Evolutionary conservation across 2,329 filamentous ascomycete species (phyloP).

Genomic region (Colletotrichum theobromicola): DNA sequence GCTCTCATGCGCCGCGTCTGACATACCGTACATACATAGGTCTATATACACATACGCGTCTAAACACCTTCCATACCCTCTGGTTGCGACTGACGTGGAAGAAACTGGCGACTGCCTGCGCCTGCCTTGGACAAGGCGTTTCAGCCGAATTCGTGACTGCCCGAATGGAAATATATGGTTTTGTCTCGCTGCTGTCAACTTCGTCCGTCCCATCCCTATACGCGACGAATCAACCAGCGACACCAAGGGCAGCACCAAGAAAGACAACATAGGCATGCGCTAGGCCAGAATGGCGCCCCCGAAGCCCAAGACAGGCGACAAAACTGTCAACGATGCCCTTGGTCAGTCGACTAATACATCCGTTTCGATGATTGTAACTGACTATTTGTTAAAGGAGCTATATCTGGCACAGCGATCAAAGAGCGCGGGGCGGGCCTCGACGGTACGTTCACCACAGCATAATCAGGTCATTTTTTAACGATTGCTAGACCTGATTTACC

Average conservation of each 20-base stretch:
- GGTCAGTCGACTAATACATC: not conserved
- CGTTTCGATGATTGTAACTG: not conserved
- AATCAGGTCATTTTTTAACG: not conserved
- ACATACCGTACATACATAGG: not conserved
- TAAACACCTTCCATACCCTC: not conserved
- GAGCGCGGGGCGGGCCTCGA: constrained; percentile 46
- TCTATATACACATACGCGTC: not conserved
- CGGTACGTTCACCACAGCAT: constrained; percentile 31
- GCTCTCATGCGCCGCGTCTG: not conserved
- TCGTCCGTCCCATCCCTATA: not conserved
- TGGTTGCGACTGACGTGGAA: not conserved
- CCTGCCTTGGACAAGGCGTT: not conserved
- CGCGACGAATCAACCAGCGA: not conserved
- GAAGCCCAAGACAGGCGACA: constrained; percentile 14
- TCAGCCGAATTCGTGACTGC: not conserved
- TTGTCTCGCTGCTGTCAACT: not conserved
- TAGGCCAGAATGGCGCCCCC: constrained; percentile 12
- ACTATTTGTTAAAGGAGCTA: constrained; percentile 29
- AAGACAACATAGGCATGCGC: not conserved
- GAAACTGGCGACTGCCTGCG: not conserved
- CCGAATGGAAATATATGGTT: not conserved
- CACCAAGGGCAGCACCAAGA: not conserved
- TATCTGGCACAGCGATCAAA: constrained; percentile 33
- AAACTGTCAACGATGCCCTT: constrained; percentile 17
- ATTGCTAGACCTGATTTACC: constrained; percentile 38